Percentiles rank a stretch among this genome's conserved stretches.
phyloP scores from a whole-genome alignment of 2,329 filamentous ascomycete species.

The Leptographium flavum region DNA sequence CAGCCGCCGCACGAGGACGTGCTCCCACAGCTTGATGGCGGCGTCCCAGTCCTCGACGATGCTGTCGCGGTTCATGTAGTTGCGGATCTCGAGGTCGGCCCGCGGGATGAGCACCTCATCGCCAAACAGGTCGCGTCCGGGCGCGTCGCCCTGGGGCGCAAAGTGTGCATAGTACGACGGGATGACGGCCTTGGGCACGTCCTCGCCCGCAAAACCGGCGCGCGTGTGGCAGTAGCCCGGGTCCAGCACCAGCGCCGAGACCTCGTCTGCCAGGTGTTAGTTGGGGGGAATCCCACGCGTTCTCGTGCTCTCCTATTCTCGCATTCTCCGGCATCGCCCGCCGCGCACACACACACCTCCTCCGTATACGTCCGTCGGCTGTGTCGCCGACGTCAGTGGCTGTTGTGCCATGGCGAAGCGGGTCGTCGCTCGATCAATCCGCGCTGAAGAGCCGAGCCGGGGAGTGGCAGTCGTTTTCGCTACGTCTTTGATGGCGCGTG shows the following conservation, averaged over 20 bases:
- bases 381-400: slow-evolving; percentile 36
- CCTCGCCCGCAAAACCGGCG: slow-evolving; percentile 94
- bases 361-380: slow-evolving; percentile 49
- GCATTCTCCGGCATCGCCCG: not conserved
- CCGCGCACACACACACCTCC: slow-evolving; percentile 31
- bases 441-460: not conserved
- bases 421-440: not conserved
- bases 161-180: slow-evolving; percentile 74
- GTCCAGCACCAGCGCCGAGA: slow-evolving; percentile 91
- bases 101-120: slow-evolving; percentile 79
- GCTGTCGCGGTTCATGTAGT: slow-evolving; percentile 81
- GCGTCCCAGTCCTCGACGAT: slow-evolving; percentile 95
- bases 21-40: slow-evolving; percentile 80
- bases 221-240: slow-evolving; percentile 83
- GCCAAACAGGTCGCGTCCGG: slow-evolving; percentile 57
- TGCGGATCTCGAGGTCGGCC: slow-evolving; percentile 66
- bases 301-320: not conserved
- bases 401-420: slow-evolving; percentile 38
- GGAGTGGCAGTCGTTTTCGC: no score
- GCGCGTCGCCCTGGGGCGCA: slow-evolving; percentile 22
- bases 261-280: slow-evolving; percentile 35
- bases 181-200: slow-evolving; percentile 85
- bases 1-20: slow-evolving; percentile 76
- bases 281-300: not conserved
- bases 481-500: no score